phyloP scores from a whole-genome alignment of 2,329 filamentous ascomycete genomes.

The Knufia fluminis region DNA sequence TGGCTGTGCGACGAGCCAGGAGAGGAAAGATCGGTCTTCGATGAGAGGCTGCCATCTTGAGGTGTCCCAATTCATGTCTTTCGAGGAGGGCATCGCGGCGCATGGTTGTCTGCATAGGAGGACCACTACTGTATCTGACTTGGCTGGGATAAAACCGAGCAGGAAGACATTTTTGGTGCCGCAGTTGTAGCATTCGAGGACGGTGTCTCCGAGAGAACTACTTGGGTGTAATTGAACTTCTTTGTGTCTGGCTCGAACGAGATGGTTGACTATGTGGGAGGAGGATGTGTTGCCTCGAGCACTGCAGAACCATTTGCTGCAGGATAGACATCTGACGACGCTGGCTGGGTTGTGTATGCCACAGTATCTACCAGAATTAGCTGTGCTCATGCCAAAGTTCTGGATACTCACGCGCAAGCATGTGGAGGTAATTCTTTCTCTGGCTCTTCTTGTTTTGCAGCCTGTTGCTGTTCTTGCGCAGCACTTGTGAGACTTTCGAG shows the following conservation, averaged over 20 bases:
- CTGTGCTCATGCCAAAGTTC: neutral
- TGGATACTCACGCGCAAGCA: conserved; percentile 77
- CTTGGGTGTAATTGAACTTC: conserved; percentile 94
- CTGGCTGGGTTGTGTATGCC: conserved; percentile 92
- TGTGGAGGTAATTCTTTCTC: conserved; percentile 87
- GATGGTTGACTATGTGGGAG: conserved; percentile 95
- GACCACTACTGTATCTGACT: conserved; percentile 96
- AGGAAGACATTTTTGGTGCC: conserved; percentile 99
- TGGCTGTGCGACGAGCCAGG: conserved; percentile 83
- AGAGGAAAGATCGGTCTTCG: conserved; percentile 87
- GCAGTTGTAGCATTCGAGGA: conserved; percentile 97
- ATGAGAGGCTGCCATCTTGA: conserved; percentile 96
- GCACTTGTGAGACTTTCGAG: conserved; percentile 68
- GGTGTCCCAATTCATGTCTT: conserved; percentile 99
- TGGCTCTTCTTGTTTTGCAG: conserved; percentile 54
- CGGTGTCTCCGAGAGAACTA: conserved; percentile 88
- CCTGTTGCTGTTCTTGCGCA: conserved; percentile 52
- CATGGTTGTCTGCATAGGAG: conserved; percentile 94
- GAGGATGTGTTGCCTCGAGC: conserved; percentile 93
- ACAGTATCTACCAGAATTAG: conserved; percentile 59
- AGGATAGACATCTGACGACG: conserved; percentile 91
- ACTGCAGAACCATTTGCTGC: conserved; percentile 99
- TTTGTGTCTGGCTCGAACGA: conserved; percentile 94
- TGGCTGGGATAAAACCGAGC: conserved; percentile 94
- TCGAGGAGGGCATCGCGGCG: conserved; percentile 85